Conservation (phyloP, 768 basidiomycete species). For the Termitomyces titanicus region DNA sequence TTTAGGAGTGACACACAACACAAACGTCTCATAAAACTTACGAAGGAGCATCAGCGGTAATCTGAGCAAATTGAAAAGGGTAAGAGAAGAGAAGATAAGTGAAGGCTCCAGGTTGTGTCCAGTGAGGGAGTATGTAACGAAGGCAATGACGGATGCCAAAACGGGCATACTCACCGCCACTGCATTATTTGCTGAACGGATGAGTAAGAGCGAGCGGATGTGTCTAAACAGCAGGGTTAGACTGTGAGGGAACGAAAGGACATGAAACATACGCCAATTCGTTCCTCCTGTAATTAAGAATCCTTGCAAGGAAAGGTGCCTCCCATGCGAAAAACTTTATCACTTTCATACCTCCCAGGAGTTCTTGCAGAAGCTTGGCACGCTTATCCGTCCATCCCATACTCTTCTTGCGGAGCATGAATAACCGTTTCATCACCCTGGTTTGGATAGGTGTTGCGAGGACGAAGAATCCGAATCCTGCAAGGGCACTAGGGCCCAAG, state of each 20-base stretch:
- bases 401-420: constrained; percentile 62
- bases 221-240: constrained; percentile 33
- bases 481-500: constrained; percentile 59
- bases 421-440: constrained; percentile 67
- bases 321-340: constrained; percentile 96
- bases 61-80: constrained; percentile 80
- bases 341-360: constrained; percentile 85
- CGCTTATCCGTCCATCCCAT: constrained; percentile 93
- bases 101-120: constrained; percentile 69
- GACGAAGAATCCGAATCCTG: constrained; percentile 59
- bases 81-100: constrained; percentile 79
- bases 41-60: constrained; percentile 76
- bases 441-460: constrained; percentile 73
- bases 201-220: constrained; percentile 62
- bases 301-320: constrained; percentile 68
- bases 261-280: constrained; percentile 57
- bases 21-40: constrained; percentile 24
- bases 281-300: constrained; percentile 63
- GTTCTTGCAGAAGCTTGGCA: constrained; percentile 84
- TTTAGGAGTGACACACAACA: constrained; percentile 7
- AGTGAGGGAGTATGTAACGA: constrained; percentile 71
- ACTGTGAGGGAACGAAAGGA: neutral
- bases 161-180: constrained; percentile 70
- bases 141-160: constrained; percentile 74
- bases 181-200: constrained; percentile 65